Evolutionary conservation across 139 green algal genomes (phyloP).

Genomic region (Volvox africanus): DNA sequence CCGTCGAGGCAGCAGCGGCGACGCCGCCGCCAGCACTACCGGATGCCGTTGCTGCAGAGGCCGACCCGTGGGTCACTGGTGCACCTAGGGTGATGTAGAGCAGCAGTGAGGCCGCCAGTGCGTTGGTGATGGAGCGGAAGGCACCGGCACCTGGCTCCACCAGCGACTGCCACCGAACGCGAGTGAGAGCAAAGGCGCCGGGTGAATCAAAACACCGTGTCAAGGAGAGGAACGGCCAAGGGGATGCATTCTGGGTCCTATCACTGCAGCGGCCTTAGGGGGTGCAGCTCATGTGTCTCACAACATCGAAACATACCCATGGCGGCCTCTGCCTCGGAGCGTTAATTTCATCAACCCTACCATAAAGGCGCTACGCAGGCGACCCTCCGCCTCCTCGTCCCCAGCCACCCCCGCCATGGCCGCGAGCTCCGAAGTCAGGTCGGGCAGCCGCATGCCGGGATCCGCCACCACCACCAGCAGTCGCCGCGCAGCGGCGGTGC

Average conservation of each 20-base stretch:
- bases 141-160: conserved; percentile 41
- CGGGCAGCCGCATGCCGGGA: conserved; percentile 70
- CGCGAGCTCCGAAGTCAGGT: conserved; percentile 71
- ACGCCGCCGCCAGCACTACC: background rate
- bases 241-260: too few species aligned
- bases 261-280: too few species aligned
- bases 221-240: too few species aligned
- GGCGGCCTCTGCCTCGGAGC: too few species aligned
- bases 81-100: conserved; percentile 63
- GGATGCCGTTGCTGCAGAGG: background rate
- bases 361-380: conserved; percentile 43
- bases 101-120: conserved; percentile 56
- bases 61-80: conserved; percentile 35
- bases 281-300: too few species aligned
- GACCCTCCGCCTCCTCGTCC: conserved; percentile 28
- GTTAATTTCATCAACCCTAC: too few species aligned
- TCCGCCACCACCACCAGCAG: conserved; percentile 75
- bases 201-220: too few species aligned
- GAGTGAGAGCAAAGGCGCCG: background rate
- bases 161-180: conserved; percentile 6
- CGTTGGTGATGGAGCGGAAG: conserved; percentile 62
- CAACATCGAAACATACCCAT: too few species aligned
- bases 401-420: conserved; percentile 37
- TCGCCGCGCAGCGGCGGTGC: conserved; percentile 56
- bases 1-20: background rate